Evolutionary conservation across 2,329 filamentous ascomycete species (phyloP).

Genomic region (Xylariaceae sp.): DNA sequence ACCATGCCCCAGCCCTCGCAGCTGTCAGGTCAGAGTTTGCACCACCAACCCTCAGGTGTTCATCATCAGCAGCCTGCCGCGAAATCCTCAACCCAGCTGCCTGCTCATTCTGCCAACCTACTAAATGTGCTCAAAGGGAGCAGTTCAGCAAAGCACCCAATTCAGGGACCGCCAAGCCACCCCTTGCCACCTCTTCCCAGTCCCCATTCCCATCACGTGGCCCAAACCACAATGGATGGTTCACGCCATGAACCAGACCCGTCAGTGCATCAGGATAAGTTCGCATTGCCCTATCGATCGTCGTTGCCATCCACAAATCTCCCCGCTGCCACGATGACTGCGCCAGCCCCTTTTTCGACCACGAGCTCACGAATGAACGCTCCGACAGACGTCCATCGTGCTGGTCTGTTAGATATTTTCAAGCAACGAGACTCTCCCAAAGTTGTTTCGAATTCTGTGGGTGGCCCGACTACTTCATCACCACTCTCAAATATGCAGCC

Average conservation of each 20-base stretch:
- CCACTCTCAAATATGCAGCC: constrained; percentile 4
- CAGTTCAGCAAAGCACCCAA: constrained; percentile 10
- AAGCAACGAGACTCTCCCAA: constrained; percentile 36
- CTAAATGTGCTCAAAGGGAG: constrained; percentile 40
- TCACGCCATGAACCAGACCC: constrained; percentile 15
- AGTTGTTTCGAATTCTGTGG: constrained; percentile 22
- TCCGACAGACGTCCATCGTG: constrained; percentile 41
- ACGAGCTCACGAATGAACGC: constrained; percentile 10
- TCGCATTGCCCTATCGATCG: constrained; percentile 15
- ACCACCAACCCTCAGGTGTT: constrained; percentile 17
- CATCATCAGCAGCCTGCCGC: constrained; percentile 11
- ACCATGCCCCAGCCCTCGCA: constrained; percentile 22
- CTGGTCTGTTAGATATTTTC: constrained; percentile 51
- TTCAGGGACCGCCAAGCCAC: constrained; percentile 1
- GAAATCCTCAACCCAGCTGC: constrained; percentile 19
- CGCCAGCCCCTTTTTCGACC: constrained; percentile 13
- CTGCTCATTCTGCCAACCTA: constrained; percentile 30
- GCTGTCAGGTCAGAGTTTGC: constrained; percentile 6
- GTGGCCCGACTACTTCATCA: constrained; percentile 12
- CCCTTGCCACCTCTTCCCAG: constrained; percentile 10
- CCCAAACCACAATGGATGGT: constrained; percentile 5
- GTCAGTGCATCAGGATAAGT: constrained; percentile 8
- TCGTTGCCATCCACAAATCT: constrained; percentile 10
- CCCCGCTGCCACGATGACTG: constrained; percentile 9
- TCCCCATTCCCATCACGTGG: constrained; percentile 3